Conservation (phyloP, 768 basidiomycete species). For the Glaciozyma martinii region DNA sequence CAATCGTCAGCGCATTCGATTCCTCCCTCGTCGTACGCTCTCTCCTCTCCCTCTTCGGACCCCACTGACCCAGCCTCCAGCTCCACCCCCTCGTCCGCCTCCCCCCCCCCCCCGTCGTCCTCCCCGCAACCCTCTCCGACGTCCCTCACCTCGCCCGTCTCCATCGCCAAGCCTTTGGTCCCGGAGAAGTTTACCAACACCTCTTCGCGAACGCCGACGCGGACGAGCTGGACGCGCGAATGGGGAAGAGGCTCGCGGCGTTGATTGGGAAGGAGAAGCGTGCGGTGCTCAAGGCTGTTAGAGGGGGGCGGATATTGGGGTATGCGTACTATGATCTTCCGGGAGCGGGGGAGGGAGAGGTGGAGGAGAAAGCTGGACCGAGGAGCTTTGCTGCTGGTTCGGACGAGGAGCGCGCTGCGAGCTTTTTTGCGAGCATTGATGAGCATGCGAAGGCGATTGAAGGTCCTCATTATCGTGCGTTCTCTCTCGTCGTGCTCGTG, state of each 20-base stretch:
- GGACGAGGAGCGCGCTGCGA: background rate
- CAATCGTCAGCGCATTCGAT: background rate
- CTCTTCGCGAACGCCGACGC: background rate
- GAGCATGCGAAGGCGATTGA: background rate
- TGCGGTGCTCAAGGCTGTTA: background rate
- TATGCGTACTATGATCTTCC: background rate
- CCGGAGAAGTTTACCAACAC: background rate
- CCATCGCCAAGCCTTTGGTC: background rate
- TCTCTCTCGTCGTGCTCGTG: background rate
- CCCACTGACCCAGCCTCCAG: background rate
- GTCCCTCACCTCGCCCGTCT: background rate
- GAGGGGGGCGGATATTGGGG: background rate
- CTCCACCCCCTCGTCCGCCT: background rate
- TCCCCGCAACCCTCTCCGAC: background rate
- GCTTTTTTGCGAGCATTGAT: background rate
- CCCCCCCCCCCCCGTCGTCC: background rate
- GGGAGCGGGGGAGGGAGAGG: background rate
- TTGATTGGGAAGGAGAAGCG: background rate
- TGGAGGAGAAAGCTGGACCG: background rate
- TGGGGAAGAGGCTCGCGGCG: background rate
- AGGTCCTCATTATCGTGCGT: background rate
- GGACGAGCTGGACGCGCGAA: background rate
- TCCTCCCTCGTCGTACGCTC: background rate
- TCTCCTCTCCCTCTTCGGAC: background rate
- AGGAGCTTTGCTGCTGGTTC: background rate